Evolutionary conservation across 2,329 filamentous ascomycete species (phyloP).

Genomic region (Sarocladium brachiariae): DNA sequence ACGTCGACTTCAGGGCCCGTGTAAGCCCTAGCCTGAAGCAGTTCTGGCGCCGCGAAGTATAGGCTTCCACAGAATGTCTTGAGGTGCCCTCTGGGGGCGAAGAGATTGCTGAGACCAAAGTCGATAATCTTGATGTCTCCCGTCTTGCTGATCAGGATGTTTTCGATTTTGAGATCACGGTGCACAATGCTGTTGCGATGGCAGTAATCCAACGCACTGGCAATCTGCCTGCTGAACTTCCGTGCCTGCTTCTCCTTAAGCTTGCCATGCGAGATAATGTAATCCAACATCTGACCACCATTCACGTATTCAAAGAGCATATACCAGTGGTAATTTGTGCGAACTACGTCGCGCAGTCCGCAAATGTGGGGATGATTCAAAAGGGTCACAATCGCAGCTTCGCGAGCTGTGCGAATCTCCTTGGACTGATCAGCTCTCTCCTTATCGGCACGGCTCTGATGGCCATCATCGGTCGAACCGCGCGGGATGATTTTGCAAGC

Average conservation of each 20-base stretch:
- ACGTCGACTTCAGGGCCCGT: conserved; percentile 95
- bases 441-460: conserved; percentile 61
- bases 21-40: conserved; percentile 89
- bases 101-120: conserved; percentile 94
- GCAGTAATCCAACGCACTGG: conserved; percentile 93
- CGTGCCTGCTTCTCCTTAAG: conserved; percentile 97
- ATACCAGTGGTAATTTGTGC: conserved; percentile 98
- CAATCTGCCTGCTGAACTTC: conserved; percentile 96
- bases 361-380: conserved; percentile 95
- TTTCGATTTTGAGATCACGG: conserved; percentile 96
- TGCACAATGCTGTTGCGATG: conserved; percentile 98
- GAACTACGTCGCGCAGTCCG: conserved; percentile 88
- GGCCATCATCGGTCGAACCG: conserved; percentile 80
- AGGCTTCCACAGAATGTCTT: conserved; percentile 98
- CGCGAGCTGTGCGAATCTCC: conserved; percentile 87
- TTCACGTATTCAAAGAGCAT: conserved; percentile 99
- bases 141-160: conserved; percentile 97
- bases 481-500: conserved; percentile 96
- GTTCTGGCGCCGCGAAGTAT: conserved; percentile 93
- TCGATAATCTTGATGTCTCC: conserved; percentile 99
- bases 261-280: conserved; percentile 96
- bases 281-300: conserved; percentile 98
- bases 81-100: conserved; percentile 74
- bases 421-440: conserved; percentile 94
- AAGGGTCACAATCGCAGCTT: conserved; percentile 92